Evolutionary conservation across 2,329 filamentous ascomycete species (phyloP).

Genomic region (Cadophora luteo-olivacea): DNA sequence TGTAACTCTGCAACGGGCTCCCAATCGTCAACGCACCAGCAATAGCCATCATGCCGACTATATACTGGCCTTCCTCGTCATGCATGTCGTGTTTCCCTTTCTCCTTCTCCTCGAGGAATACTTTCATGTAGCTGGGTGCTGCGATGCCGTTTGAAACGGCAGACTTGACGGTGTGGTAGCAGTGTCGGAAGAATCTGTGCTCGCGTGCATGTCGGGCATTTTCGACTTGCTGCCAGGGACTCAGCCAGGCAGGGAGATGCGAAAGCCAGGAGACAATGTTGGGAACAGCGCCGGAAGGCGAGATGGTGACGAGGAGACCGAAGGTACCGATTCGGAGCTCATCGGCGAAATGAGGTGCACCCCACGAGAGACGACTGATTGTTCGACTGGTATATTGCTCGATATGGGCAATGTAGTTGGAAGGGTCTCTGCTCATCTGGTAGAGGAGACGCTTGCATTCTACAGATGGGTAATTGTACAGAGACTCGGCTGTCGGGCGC

Average conservation of each 20-base stretch:
- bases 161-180: conserved; percentile 48
- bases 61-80: conserved; percentile 50
- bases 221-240: conserved; percentile 55
- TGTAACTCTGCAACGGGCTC: conserved; percentile 47
- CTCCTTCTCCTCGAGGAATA: conserved; percentile 48
- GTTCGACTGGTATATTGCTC: conserved; percentile 56
- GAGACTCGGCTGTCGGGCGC: conserved; percentile 44
- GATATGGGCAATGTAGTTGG: conserved; percentile 53
- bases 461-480: conserved; percentile 52
- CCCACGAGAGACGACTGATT: conserved; percentile 54
- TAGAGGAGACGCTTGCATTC: conserved; percentile 50
- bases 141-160: conserved; percentile 45
- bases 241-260: conserved; percentile 49
- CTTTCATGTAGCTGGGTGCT: conserved; percentile 51
- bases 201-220: conserved; percentile 49
- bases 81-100: conserved; percentile 45
- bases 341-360: conserved; percentile 49
- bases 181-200: conserved; percentile 47
- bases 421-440: conserved; percentile 48
- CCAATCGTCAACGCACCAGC: conserved; percentile 50
- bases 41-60: conserved; percentile 56
- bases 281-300: conserved; percentile 53
- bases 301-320: conserved; percentile 54
- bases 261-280: conserved; percentile 54
- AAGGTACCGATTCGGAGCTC: conserved; percentile 53